These are phyloP conservation scores for Lactifluus volemus DNA, from an alignment of 768 basidiomycete species.

Conservation along the genomic window DNA sequence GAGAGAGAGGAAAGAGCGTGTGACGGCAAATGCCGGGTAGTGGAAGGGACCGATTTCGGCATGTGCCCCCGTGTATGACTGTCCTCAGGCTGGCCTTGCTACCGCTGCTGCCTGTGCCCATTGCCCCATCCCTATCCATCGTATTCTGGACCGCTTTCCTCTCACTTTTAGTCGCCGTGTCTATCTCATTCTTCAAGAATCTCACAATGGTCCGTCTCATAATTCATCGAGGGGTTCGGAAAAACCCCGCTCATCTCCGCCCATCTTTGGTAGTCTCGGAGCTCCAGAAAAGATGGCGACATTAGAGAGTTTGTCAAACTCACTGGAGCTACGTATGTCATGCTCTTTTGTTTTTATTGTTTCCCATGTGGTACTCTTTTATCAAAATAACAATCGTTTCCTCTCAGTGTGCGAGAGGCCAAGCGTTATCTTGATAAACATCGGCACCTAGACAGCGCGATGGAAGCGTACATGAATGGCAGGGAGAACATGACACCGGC, in stretches of 20 bases:
- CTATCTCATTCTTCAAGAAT: not conserved
- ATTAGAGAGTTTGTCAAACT: slow-evolving; percentile 10
- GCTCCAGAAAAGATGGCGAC: slow-evolving; percentile 11
- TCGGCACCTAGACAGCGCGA: slow-evolving; percentile 60
- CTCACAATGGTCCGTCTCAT: slow-evolving; percentile 8
- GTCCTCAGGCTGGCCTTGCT: not conserved
- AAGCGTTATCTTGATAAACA: slow-evolving; percentile 60
- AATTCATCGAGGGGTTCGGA: not conserved
- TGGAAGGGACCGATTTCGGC: not conserved
- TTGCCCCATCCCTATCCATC: not conserved
- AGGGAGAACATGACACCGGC: slow-evolving; percentile 24
- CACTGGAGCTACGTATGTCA: slow-evolving; percentile 16
- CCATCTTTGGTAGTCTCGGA: slow-evolving; percentile 4
- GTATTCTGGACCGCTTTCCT: not conserved
- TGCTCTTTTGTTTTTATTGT: not conserved
- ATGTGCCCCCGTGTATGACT: not conserved
- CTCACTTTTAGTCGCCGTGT: slow-evolving; percentile 1
- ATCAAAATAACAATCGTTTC: not conserved
- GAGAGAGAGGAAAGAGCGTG: too few species aligned
- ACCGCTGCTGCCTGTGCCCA: not conserved
- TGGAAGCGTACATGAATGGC: slow-evolving; percentile 66
- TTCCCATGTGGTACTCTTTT: not conserved
- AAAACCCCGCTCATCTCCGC: not conserved
- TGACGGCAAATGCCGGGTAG: not conserved
- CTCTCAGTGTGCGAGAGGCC: slow-evolving; percentile 41